Base-by-base conservation (phyloP, 2,329 filamentous ascomycete genomes). In the Cladorrhinum sp. region DNA sequence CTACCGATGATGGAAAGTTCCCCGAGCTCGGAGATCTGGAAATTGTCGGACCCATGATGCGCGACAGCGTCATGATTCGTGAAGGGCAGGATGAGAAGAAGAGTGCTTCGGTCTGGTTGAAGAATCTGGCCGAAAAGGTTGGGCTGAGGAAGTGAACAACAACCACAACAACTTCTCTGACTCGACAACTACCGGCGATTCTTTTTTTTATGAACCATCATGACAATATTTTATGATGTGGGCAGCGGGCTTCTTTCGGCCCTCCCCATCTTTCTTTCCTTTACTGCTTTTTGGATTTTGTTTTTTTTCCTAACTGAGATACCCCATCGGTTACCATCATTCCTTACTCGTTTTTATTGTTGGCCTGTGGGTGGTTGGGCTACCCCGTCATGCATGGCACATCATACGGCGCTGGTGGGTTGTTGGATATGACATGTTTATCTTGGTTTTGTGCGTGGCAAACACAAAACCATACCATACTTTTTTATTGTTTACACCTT, bases 31-130 rank as follows among this genome's bases (percentile, higher is more conserved):
- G 92, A 56, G 92, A 96, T 69, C 89, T 93, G 68, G 93, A 96
- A 73, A 96, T 97, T 71, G 92, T 97, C 50, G 93, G 93, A 1
- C 93, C 93, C 6, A 96, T 97, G 93, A 85, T 86, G 67, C 82
- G 83, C 12, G 81, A 84, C 65, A 77, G 78, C 41, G 75, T 79
- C 64, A 85, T 85, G 82, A 73, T 75, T 27, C 76, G 79, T 51
- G 73, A 76, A 13, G 72, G 71, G 51, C 63, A 66, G 1, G 78
- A 81, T 50, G 77, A 79, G 64, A 76, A 76, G 64, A 78, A 76
- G 64, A 69, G 74, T 18, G 71, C 74, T 41, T 76, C 77, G 20
- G 67, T 64, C 55, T 82, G 83, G 69, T 78, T 80, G 77, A 80
- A 77, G 67, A 78, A 68, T 61, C 70, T 83, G 16, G 78, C 75